Evolutionary conservation across 768 basidiomycete genomes (phyloP), one percentile per base, ranked within the genome.

Genomic region (Suillus occidentalis): DNA sequence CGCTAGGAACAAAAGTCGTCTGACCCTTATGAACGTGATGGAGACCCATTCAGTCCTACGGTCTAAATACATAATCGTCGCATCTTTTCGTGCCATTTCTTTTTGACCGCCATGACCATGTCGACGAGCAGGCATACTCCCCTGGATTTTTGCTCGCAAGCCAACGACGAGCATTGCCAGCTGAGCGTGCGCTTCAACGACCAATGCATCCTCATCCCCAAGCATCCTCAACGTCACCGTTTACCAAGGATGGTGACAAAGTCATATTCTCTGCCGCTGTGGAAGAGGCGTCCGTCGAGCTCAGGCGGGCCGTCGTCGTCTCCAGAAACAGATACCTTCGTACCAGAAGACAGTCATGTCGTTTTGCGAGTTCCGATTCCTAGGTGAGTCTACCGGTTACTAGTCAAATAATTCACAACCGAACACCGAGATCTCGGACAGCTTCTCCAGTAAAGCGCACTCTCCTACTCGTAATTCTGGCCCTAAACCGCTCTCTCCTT

Each of bases 161-260:
- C 28, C n/a, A 34, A 67, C 60, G 70, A 67, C 28, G 76, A 75
- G 45, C 68, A 22, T 10, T 67, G 69, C 0, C 58, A 59, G 18
- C 58, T 59, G 16, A 71, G 71, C 28, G 91, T 92, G 5, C 84
- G 91, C 63, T 93, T 93, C 76, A 85, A 92, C 79, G 79, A 81
- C 61, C 83, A 89, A 70, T 92, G 91, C 65, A 79, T 90, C 5
- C 83, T 93, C 70, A 92, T 93, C 63, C 91, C 91, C n/a, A 85
- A 89, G 60, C 72, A 70, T 18, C 69, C 71, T 1, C 72, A 74
- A 18, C 76, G 77, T 59, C 76, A 79, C 5, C 84, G 80, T 61
- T 76, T 82, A 34, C 81, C 86, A 31, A 78, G 82, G 52, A 77
- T 90, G 56, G 72, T 87, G 68, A 87, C 86, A 34, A 91, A 85